Base-by-base conservation (phyloP, 768 basidiomycete genomes). In the Russula compacta region DNA sequence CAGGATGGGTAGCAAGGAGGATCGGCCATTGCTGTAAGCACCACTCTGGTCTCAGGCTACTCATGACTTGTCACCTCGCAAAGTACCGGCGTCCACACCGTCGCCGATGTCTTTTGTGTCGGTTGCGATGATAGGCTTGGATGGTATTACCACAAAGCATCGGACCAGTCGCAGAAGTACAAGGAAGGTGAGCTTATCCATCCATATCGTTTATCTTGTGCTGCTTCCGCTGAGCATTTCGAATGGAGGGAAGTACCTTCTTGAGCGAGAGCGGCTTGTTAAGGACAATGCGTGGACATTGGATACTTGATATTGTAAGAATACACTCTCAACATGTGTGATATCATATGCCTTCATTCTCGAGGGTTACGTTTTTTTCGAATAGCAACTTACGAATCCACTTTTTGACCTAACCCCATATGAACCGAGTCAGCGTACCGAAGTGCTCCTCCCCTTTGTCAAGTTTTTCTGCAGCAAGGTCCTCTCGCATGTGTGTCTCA, bases 241-340 rank as follows among this genome's bases (percentile, higher is more conserved):
- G 47, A 54, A n/a, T 59, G 4, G 17, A 92, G 89, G 87, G 12
- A 92, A 92, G 71, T 92, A 87, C 69, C 75, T 92, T 9, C 75
- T 92, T 36, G 89, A 92, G 69, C 78, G 85, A 48, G 89, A 91
- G 76, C 86, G 82, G 68, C 72, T 91, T 12, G 75, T 89, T 52
- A 92, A 92, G 69, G 88, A 92, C 70, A 92, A 92, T 68, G 80
- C 81, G 29, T 92, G 89, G 89, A 80, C 71, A 44, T 68, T 90
- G 59, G 83, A 86, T 67, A 74, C 78, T 15, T 77, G 67, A 58
- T 21, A 36, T 21, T 6, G n/a, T 35, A 8, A 33, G 6, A n/a
- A 14, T 6, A 38, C 7, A 6, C 43, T 58, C 44, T 59, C 17
- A n/a, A 17, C n/a, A 32, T 44, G 33, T 24, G 17, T 12, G 33